Conservation (phyloP, 768 basidiomycete genomes). For the Collybia sordida region DNA sequence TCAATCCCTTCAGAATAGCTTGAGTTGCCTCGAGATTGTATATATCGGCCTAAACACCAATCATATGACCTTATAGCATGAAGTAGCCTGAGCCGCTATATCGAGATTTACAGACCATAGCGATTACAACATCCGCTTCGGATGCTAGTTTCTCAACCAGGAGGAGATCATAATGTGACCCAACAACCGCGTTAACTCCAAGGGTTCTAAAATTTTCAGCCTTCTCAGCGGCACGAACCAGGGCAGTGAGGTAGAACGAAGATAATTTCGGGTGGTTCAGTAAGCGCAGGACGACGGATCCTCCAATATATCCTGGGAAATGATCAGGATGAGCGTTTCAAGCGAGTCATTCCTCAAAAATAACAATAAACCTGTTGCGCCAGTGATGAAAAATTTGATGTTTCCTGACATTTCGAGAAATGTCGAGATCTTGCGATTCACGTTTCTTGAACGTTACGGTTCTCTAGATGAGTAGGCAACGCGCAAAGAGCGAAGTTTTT, state of each 20-base stretch:
- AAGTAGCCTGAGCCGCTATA: too few species aligned
- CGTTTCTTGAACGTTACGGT: too few species aligned
- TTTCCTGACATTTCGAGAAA: too few species aligned
- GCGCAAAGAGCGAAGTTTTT: too few species aligned
- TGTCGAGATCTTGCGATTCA: too few species aligned
- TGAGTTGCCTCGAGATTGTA: conserved; percentile 35
- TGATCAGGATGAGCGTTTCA: too few species aligned
- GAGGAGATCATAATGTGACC: conserved; percentile 42
- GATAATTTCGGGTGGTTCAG: conserved; percentile 32
- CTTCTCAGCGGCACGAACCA: conserved; percentile 45
- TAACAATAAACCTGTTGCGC: too few species aligned
- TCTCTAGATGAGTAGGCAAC: too few species aligned
- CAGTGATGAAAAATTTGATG: too few species aligned
- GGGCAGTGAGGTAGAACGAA: conserved; percentile 39
- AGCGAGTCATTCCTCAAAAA: too few species aligned
- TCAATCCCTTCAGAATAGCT: conserved; percentile 45
- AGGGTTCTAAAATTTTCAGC: conserved; percentile 39
- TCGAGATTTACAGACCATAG: conserved; percentile 8
- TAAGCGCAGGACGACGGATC: conserved; percentile 41
- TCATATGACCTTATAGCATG: neutral
- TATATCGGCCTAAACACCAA: conserved; percentile 34
- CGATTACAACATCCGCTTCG: conserved; percentile 27
- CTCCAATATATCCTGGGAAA: conserved; percentile 47
- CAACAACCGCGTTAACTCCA: conserved; percentile 38
- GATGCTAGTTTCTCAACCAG: conserved; percentile 44